Base-by-base conservation (phyloP, 2,329 filamentous ascomycete species). In the Helicocarpus griseus region DNA sequence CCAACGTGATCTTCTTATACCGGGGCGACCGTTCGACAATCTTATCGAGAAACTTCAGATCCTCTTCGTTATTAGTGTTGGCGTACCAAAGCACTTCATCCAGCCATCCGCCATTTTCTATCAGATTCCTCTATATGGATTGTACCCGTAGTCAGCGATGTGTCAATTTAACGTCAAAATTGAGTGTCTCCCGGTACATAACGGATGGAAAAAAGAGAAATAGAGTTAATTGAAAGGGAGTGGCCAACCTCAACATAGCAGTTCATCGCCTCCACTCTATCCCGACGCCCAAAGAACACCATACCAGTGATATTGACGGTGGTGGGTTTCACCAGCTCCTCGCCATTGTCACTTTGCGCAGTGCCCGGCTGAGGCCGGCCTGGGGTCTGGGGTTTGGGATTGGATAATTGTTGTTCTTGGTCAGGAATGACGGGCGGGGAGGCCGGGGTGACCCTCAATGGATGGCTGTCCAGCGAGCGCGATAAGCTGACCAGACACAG, bases 1-100 rank as follows among this genome's bases (percentile, higher is more conserved):
- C 44, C n/a, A 53, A 21, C 2, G 44, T n/a, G 7, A 53, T 36
- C 39, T 53, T 53, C 43, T 51, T 53, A 29, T 53, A 44, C 9
- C 41, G 41, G 14, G 3, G 61, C 49, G 1, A 62, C 63, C 45
- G 55, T 52, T 22, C 58, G 14, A 71, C 60, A 6, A 65, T 58
- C 1, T 61, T 54, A 8, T 64, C 50, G 4, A 74, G 61, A 63
- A 65, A 73, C 39, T 61, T 57, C 19, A 72, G 57, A 52, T 70
- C 67, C 33, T 58, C 56, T 17, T 61, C 52, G 17, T 68, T 60
- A 8, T 63, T 54, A 4, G 69, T 73, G 22, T 69, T 65, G n/a
- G 67, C 66, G n/a, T 71, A 57, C 53, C 70, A 74, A 13, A 67
- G 54, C 5, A 74, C 70, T 51, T 69, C 62, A 46, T 74, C 70